Conservation (phyloP, 441 rosid species). For the Syzygium syzygioides region DNA sequence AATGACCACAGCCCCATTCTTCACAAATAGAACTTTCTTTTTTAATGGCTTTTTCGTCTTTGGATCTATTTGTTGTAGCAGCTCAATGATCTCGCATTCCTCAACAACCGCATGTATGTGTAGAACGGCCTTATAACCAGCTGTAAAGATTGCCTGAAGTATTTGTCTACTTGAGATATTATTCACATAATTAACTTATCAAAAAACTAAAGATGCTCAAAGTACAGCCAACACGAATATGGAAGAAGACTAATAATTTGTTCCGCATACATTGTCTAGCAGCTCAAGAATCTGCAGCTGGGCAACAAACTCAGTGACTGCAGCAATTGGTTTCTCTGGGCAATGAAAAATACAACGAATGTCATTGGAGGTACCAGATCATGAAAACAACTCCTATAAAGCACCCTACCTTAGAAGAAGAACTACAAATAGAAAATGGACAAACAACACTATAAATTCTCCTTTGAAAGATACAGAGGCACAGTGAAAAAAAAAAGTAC, state of each 20-base stretch:
- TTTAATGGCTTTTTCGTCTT: slow-evolving; percentile 84
- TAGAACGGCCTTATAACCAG: slow-evolving; percentile 88
- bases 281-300: slow-evolving; percentile 88
- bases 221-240: background rate
- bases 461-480: background rate
- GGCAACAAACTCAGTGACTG: slow-evolving; percentile 77
- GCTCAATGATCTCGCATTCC: slow-evolving; percentile 87
- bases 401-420: background rate
- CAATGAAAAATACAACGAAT: slow-evolving; percentile 7
- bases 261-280: slow-evolving; percentile 62
- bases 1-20: slow-evolving; percentile 70
- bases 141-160: slow-evolving; percentile 64
- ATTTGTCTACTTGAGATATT: slow-evolving; percentile 23
- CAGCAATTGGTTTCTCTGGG: slow-evolving; percentile 66
- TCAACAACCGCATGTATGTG: slow-evolving; percentile 92
- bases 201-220: background rate
- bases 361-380: background rate
- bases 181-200: background rate
- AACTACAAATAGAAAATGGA: background rate
- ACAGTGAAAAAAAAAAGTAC: slow-evolving; percentile 1
- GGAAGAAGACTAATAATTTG: background rate
- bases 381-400: background rate
- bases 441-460: background rate
- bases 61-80: slow-evolving; percentile 66
- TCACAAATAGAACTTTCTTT: slow-evolving; percentile 84